A percentile compares a stretch with the other conserved stretches of the same genome.
phyloP scores from a whole-genome alignment of 164 flowering plant genomes.

The Nymphaea colorata region DNA sequence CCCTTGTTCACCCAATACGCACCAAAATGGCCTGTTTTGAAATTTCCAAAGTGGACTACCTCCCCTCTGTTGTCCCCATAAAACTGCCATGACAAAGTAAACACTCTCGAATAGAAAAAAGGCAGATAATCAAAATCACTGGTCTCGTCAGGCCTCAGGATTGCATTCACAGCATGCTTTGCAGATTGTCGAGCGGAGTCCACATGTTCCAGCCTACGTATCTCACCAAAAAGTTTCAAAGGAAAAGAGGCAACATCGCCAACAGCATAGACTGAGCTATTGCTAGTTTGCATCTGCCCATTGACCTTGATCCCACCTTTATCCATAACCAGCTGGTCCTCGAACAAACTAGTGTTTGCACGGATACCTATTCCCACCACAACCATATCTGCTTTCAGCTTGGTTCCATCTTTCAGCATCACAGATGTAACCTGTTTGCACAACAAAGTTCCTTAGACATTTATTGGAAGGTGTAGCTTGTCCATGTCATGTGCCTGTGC shows the following conservation, averaged over 20 bases:
- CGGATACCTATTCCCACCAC: constrained; percentile 94
- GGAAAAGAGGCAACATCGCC: constrained; percentile 97
- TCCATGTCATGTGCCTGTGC: too few relatives aligned
- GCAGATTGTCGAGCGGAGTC: constrained; percentile 83
- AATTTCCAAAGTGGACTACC: constrained; percentile 73
- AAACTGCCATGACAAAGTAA: constrained; percentile 91
- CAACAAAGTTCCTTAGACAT: neutral
- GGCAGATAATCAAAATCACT: constrained; percentile 76
- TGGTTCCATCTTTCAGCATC: constrained; percentile 64
- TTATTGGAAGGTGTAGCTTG: too few relatives aligned
- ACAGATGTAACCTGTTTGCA: constrained; percentile 60
- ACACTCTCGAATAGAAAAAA: constrained; percentile 91
- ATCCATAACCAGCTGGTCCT: constrained; percentile 80
- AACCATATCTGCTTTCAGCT: constrained; percentile 77
- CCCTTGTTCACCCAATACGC: constrained; percentile 85
- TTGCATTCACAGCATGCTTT: constrained; percentile 71
- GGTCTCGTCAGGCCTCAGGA: constrained; percentile 57
- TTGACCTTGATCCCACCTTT: constrained; percentile 97
- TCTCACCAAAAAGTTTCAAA: constrained; percentile 68
- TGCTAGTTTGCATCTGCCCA: constrained; percentile 71
- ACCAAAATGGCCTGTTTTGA: constrained; percentile 58
- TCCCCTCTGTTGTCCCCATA: constrained; percentile 89
- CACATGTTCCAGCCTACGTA: constrained; percentile 88
- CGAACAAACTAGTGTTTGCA: constrained; percentile 83
- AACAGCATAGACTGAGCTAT: constrained; percentile 82